Conservation (phyloP, 2,329 filamentous ascomycete genomes). For the Dactylellina haptotyla region DNA sequence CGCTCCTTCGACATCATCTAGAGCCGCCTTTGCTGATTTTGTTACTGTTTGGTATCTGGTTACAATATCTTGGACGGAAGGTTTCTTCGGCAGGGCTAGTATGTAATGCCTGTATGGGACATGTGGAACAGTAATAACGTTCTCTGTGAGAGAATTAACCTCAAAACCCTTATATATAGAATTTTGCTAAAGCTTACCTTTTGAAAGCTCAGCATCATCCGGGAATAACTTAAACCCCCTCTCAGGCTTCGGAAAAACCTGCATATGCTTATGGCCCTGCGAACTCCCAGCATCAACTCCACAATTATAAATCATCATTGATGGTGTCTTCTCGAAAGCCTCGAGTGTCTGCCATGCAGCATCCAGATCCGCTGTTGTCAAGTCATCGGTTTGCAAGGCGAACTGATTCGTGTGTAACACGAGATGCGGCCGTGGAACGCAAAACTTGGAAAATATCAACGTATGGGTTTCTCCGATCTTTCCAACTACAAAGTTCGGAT, state of each 20-base stretch:
- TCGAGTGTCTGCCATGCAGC: slow-evolving; percentile 61
- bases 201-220: slow-evolving; percentile 28
- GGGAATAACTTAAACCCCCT: slow-evolving; percentile 56
- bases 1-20: slow-evolving; percentile 48
- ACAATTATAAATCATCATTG: slow-evolving; percentile 64
- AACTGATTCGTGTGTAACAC: slow-evolving; percentile 62
- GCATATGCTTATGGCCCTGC: slow-evolving; percentile 65
- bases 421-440: slow-evolving; percentile 60
- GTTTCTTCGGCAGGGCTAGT: slow-evolving; percentile 20
- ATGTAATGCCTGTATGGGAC: slow-evolving; percentile 43
- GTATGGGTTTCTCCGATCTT: slow-evolving; percentile 59
- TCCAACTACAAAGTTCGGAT: slow-evolving; percentile 59
- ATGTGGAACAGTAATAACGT: slow-evolving; percentile 32
- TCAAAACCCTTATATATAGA: neutral
- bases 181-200: too few species aligned
- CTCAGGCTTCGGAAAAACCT: slow-evolving; percentile 61
- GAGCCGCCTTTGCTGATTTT: slow-evolving; percentile 55
- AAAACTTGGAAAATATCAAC: slow-evolving; percentile 61
- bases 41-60: slow-evolving; percentile 29
- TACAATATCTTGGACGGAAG: slow-evolving; percentile 44
- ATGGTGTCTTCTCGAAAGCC: slow-evolving; percentile 55
- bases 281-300: slow-evolving; percentile 63
- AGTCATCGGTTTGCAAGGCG: slow-evolving; percentile 61
- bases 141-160: slow-evolving; percentile 4
- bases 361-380: slow-evolving; percentile 61